Evolutionary conservation across 352 stramenopile species (phyloP), one percentile per base, ranked within the genome.

Genomic region (Elongisporangium undulatum): DNA sequence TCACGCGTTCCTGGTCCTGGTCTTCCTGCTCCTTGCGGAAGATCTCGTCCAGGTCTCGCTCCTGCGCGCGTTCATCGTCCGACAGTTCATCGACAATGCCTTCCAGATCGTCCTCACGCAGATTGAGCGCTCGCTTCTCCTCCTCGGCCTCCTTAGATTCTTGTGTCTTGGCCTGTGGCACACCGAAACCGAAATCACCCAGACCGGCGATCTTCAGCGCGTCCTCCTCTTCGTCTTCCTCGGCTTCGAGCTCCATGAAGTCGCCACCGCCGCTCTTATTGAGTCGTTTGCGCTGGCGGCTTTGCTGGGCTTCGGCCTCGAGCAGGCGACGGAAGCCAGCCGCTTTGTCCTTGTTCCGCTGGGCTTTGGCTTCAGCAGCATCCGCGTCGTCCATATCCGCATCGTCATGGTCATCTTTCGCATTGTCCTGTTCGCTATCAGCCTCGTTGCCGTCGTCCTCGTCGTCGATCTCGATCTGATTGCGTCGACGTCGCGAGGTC

Each of bases 61-160:
- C 64, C 51, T 86, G 66, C 7, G 73, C 75, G 13, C 74, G 73
- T 71, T 95, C 86, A 20, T 95, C 86, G 55, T 95, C 86, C 3
- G 86, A 95, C 5, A 95, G 66, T 17, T 95, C 84, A 60, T 95
- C 86, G 4, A 95, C 86, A 64, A 95, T 95, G 56, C 86, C 77
- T 26, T 93, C 82, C 12, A 95, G 72, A 58, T 95, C 86, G 29
- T 89, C 86, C 26, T 92, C 79, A 13, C 77, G 82, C 57, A 93
- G 63, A 56, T 85, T 82, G 8, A 95, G 69, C 8, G 83, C 83
- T 13, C 82, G 85, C 16, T 77, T 79, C 59, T 93, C 83, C 15
- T 93, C 86, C 64, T 92, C 81, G 0, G 79, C 77, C 17, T 95
- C 86, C 57, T 87, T 92, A 3, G 74, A 83, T 53, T 85, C 82